A percentile compares a stretch with the other conserved stretches of the same genome.
Conservation (phyloP, 2,329 filamentous ascomycete species). For the Xylariaceae sp. region DNA sequence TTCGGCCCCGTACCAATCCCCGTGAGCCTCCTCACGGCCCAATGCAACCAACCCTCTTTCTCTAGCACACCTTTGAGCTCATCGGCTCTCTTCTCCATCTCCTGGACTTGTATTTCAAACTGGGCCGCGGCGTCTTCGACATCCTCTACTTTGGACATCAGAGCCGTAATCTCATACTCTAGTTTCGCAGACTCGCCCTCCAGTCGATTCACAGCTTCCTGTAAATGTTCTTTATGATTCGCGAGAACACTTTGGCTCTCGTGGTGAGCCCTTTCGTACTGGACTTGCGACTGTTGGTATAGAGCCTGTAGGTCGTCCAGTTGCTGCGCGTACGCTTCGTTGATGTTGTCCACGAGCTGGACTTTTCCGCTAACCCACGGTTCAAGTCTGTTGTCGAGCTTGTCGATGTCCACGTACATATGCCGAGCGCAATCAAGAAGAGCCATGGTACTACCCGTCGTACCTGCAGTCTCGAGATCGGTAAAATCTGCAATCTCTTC, state of each 20-base stretch:
- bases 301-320: conserved; percentile 62
- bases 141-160: conserved; percentile 79
- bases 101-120: conserved; percentile 73
- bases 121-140: conserved; percentile 78
- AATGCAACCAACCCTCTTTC: conserved; percentile 61
- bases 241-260: conserved; percentile 65
- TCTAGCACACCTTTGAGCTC: conserved; percentile 60
- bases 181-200: conserved; percentile 79
- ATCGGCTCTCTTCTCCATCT: conserved; percentile 62
- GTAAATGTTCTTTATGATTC: conserved; percentile 64
- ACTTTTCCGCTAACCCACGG: conserved; percentile 62
- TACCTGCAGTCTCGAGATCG: conserved; percentile 24
- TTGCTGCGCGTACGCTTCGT: conserved; percentile 59
- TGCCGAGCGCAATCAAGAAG: conserved; percentile 51
- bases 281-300: conserved; percentile 67
- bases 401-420: conserved; percentile 50
- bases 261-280: conserved; percentile 64
- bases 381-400: conserved; percentile 49
- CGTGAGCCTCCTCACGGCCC: conserved; percentile 59
- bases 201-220: conserved; percentile 71
- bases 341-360: conserved; percentile 52
- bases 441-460: conserved; percentile 14
- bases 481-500: conserved; percentile 47
- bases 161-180: conserved; percentile 82
- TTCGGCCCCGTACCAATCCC: conserved; percentile 59